Conservation (phyloP, 306 rosid genomes). For the Pyrus bretschneideri region DNA sequence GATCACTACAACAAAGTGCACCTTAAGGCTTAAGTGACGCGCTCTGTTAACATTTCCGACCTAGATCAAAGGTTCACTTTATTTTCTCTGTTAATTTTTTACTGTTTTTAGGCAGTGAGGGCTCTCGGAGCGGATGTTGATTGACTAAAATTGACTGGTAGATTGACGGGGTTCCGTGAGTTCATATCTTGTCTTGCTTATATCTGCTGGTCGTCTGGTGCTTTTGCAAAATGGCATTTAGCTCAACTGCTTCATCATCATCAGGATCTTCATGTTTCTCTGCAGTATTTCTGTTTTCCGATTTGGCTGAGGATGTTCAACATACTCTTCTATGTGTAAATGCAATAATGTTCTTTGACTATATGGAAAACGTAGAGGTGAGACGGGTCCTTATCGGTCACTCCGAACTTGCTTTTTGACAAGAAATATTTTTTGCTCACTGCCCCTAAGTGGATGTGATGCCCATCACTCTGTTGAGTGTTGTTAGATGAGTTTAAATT, state of each 20-base stretch:
- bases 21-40: conserved; percentile 38
- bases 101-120: background rate
- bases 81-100: background rate
- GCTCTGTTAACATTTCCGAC: conserved; percentile 7
- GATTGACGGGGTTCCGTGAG: background rate
- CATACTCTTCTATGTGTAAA: background rate
- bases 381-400: background rate
- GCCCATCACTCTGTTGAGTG: no score
- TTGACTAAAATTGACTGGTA: background rate
- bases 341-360: background rate
- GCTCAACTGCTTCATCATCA: background rate
- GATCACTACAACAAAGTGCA: conserved; percentile 70
- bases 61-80: background rate
- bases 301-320: background rate
- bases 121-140: background rate
- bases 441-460: no score
- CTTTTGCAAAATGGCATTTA: background rate
- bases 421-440: no score
- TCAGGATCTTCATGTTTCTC: background rate
- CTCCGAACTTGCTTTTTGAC: background rate
- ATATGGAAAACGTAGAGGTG: background rate
- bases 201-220: background rate
- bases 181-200: background rate
- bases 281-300: background rate
- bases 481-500: no score